phyloP scores from a whole-genome alignment of 768 basidiomycete genomes.

The Mycena metata region DNA sequence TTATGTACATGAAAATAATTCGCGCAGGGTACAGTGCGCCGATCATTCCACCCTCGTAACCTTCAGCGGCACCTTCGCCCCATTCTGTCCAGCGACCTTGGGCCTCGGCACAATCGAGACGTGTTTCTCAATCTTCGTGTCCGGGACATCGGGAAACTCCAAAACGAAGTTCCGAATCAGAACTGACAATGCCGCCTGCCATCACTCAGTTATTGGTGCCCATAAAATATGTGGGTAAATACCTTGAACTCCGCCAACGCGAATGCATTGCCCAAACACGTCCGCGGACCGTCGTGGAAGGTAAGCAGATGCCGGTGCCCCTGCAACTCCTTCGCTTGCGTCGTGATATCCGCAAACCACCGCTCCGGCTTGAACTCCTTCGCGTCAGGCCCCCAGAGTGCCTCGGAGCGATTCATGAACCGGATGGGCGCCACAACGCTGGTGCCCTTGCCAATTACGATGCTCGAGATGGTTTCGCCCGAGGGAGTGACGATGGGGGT shows the following conservation, averaged over 20 bases:
- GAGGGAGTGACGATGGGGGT: constrained; percentile 44
- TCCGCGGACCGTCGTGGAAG: constrained; percentile 53
- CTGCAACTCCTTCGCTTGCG: constrained; percentile 44
- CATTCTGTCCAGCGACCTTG: constrained; percentile 50
- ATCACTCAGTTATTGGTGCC: not conserved
- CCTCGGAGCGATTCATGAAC: constrained; percentile 55
- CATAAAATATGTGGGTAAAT: not conserved
- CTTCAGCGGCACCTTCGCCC: constrained; percentile 50
- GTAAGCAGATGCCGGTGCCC: constrained; percentile 51
- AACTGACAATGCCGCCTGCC: constrained; percentile 57
- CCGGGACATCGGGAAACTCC: constrained; percentile 55
- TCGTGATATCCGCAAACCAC: constrained; percentile 40
- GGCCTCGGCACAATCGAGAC: constrained; percentile 52
- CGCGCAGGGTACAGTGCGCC: too few relatives aligned
- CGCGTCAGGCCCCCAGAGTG: constrained; percentile 60
- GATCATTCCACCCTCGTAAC: constrained; percentile 44
- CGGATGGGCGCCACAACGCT: not conserved
- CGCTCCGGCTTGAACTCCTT: constrained; percentile 58
- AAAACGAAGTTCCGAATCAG: constrained; percentile 58
- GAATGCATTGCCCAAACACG: constrained; percentile 51
- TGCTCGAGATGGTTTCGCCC: constrained; percentile 44
- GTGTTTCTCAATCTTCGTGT: constrained; percentile 53
- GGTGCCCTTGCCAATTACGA: constrained; percentile 55
- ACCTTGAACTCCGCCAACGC: constrained; percentile 54
- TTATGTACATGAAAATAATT: too few relatives aligned